A percentile compares a stretch with the other conserved stretches of the same genome.
Conservation (phyloP, 495 filamentous ascomycete genomes). For the Lasiosphaeriaceae sp. region DNA sequence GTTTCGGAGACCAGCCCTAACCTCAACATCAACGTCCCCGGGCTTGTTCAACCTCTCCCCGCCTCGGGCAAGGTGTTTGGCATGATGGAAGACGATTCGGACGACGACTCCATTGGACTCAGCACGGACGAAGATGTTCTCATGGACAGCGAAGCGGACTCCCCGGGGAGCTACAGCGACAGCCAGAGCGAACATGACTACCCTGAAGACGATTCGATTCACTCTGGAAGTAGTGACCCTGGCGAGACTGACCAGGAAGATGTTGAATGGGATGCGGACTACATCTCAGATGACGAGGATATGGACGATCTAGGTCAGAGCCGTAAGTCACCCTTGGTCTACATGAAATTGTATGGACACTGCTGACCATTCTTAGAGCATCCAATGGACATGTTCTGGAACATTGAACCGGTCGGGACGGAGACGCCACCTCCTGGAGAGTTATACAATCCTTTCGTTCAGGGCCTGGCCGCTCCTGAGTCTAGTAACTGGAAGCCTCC, state of each 20-base stretch:
- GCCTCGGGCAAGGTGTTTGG: background rate
- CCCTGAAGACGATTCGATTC: constrained; percentile 1
- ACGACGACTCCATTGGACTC: background rate
- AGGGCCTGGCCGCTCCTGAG: no score
- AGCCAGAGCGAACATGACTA: constrained; percentile 19
- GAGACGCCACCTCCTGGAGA: no score
- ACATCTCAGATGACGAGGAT: background rate
- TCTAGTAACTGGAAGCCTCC: no score
- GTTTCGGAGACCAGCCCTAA: no score
- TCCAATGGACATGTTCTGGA: no score
- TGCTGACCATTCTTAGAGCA: no score
- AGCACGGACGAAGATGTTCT: background rate
- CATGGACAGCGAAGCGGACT: background rate
- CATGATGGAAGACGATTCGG: background rate
- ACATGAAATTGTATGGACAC: no score
- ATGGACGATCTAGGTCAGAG: background rate
- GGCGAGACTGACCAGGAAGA: constrained; percentile 11
- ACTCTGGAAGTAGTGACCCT: background rate
- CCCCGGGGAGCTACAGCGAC: background rate
- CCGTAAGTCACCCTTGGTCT: background rate
- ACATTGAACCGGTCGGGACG: no score
- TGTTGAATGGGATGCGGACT: constrained; percentile 21
- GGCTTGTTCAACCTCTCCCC: no score
- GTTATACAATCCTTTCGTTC: no score
- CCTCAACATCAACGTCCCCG: no score